Base-by-base conservation (phyloP, 2,329 filamentous ascomycete genomes). In the Phialophora chinensis region DNA sequence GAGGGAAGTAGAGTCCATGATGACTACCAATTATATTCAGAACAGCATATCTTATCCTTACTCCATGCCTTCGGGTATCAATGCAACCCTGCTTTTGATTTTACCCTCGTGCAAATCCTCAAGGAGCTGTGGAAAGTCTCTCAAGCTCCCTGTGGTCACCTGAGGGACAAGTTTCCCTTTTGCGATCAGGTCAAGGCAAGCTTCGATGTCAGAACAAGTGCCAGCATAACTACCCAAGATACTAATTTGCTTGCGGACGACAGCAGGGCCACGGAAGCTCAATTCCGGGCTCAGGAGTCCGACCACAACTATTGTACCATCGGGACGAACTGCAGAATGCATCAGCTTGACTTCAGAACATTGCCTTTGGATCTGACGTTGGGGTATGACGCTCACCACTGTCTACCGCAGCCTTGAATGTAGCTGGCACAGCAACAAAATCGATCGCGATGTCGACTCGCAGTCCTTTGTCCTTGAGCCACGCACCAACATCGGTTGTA, bases 161-260 rank as follows among this genome's bases (percentile, higher is more conserved):
- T 69, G 67, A 31, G 67, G 67, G 27, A 29, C 42, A 11, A 69
- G 49, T 3, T 64, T 55, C 2, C 62, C 60, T 38, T 60, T 65
- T 1, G 62, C 53, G 20, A 69, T 65, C 25, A 69, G 47, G 29
- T 61, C 53, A 17, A 69, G 63, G 17, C 61, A 59, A n/a, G 62
- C 52, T 53, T 52, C 53, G 17, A 67, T 38, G 49, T 69, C 65
- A 5, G 49, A 20, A 17, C 38, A 38, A 25, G 67, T 69, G 17
- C 65, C 67, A 12, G 50, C 67, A 58, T 65, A 67, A 55, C 67
- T 69, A 35, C 67, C 56, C 4, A 69, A 50, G 33, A 69, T 57
- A 33, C 44, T 58, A 25, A 69, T 47, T 23, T 60, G 58, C 52
- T 62, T 67, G 6, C 60, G 49, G 10, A 69, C 60, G 5, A 58